Percentiles rank a stretch among this genome's conserved stretches.
phyloP scores from a whole-genome alignment of 305 asterid species.

The Euphrasia arctica region DNA sequence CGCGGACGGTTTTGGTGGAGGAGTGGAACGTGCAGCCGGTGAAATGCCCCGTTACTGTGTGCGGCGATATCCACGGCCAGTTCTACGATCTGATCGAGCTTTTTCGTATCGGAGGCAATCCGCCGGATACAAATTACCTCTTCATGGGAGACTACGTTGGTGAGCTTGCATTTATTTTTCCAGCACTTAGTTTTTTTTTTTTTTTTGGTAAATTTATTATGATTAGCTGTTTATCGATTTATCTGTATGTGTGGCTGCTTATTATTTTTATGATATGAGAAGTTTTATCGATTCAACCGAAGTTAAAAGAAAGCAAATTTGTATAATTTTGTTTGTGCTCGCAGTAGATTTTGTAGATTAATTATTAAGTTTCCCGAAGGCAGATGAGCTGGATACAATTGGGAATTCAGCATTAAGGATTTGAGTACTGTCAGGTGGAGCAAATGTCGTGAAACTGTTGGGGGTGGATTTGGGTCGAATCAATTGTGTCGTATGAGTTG shows the following conservation, averaged over 20 bases:
- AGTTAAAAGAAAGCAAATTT: constrained; percentile 10
- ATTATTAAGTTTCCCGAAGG: constrained; percentile 19
- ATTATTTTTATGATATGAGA: constrained; percentile 2
- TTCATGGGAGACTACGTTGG: constrained; percentile 99
- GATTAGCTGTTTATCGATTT: constrained; percentile 26
- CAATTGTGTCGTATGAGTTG: constrained; percentile 4
- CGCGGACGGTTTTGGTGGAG: constrained; percentile 89
- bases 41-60: constrained; percentile 96
- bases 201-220: constrained; percentile 14
- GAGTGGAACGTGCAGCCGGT: constrained; percentile 99
- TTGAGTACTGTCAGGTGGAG: neutral
- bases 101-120: constrained; percentile 85
- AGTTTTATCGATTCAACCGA: neutral
- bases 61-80: constrained; percentile 98
- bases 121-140: constrained; percentile 96
- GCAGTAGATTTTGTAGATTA: constrained; percentile 19
- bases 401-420: constrained; percentile 1
- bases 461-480: constrained; percentile 17
- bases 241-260: constrained; percentile 25
- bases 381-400: constrained; percentile 21
- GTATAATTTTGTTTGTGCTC: constrained; percentile 9
- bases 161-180: constrained; percentile 34
- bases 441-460: constrained; percentile 1
- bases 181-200: constrained; percentile 1
- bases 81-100: constrained; percentile 97